Conservation (phyloP, 2,329 filamentous ascomycete genomes). For the Arthrobotrys conoides region DNA sequence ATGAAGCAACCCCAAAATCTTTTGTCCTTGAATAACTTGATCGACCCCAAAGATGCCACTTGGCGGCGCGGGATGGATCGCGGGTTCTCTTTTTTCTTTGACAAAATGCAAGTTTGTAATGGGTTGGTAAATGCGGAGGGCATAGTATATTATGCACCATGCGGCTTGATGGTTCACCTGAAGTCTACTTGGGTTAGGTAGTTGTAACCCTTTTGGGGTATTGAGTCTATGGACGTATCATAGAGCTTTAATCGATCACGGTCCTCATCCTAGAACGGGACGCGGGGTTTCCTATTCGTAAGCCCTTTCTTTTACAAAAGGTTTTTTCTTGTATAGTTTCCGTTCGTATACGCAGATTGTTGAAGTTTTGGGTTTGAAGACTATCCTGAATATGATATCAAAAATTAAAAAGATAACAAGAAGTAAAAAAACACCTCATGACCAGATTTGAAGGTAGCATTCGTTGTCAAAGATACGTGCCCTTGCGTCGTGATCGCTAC, state of each 20-base stretch:
- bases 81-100: neutral
- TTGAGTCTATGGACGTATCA: conserved; percentile 19
- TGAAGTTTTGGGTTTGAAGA: neutral
- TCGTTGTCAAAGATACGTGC: conserved; percentile 5
- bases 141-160: conserved; percentile 25
- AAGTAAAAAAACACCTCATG: neutral
- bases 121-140: conserved; percentile 21
- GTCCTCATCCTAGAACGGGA: neutral
- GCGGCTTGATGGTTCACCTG: conserved; percentile 11
- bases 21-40: conserved; percentile 3
- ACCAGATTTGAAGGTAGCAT: neutral
- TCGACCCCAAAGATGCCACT: conserved; percentile 45
- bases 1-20: neutral
- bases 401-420: conserved; percentile 8
- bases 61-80: conserved; percentile 40
- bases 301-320: neutral
- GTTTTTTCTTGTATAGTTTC: no score
- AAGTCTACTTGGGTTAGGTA: no score
- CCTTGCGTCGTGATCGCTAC: neutral
- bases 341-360: conserved; percentile 9
- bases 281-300: conserved; percentile 5
- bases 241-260: conserved; percentile 1
- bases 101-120: conserved; percentile 24
- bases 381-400: conserved; percentile 22
- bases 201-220: neutral